Evolutionary conservation across 2,329 filamentous ascomycete genomes (phyloP).

Genomic region (Cladophialophora immunda): DNA sequence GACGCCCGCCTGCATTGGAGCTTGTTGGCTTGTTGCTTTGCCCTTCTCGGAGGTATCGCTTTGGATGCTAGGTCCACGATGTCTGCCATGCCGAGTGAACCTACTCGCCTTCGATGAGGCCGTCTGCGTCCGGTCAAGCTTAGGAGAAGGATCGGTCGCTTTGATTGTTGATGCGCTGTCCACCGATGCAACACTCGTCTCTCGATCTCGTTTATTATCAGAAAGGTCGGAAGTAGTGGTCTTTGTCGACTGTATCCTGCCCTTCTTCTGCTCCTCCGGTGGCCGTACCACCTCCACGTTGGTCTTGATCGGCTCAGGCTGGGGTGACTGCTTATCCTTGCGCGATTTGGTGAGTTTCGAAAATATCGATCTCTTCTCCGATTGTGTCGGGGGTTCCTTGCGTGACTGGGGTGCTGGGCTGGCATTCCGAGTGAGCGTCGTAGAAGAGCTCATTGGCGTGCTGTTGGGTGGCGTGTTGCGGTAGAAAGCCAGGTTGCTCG

Average conservation of each 20-base stretch:
- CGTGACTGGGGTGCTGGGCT: conserved; percentile 79
- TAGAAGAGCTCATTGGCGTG: conserved; percentile 60
- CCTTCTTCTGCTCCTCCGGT: conserved; percentile 37
- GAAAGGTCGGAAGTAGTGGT: conserved; percentile 24
- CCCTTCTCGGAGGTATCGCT: conserved; percentile 62
- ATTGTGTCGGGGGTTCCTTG: conserved; percentile 48
- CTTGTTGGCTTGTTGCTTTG: conserved; percentile 50
- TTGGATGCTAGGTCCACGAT: conserved; percentile 42
- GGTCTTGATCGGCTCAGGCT: conserved; percentile 38
- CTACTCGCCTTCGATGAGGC: conserved; percentile 37
- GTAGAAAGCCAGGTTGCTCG: conserved; percentile 57
- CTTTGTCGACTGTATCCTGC: conserved; percentile 32
- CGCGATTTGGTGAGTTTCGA: conserved; percentile 60
- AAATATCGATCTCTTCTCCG: conserved; percentile 60
- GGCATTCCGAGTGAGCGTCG: conserved; percentile 71
- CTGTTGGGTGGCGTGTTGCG: conserved; percentile 62
- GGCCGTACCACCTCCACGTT: conserved; percentile 37
- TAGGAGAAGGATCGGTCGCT: conserved; percentile 39
- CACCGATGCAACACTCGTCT: conserved; percentile 44
- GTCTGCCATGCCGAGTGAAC: conserved; percentile 33
- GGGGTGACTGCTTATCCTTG: conserved; percentile 51
- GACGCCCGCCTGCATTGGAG: conserved; percentile 61
- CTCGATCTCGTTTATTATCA: conserved; percentile 40
- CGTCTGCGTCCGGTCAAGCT: conserved; percentile 40
- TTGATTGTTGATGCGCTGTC: conserved; percentile 45